Evolutionary conservation across 2,329 filamentous ascomycete genomes (phyloP), one percentile per base, ranked within the genome.

Genomic region (Ambrosiella beaveri): DNA sequence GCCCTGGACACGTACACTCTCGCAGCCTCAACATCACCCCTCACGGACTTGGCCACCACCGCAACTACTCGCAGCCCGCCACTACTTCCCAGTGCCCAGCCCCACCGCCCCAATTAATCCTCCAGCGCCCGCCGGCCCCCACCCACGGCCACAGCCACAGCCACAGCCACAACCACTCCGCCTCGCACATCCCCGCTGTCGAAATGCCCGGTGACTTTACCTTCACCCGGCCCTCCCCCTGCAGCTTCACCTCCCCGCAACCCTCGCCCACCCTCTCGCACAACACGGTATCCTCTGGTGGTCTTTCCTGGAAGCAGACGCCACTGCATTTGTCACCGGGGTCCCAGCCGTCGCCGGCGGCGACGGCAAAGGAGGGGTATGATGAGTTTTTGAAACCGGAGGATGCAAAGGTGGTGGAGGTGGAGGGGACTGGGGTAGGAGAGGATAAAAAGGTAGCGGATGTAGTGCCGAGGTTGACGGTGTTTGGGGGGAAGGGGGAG

Each of bases 181-280:
- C 12, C 38, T 27, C 40, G 38, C 38, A 56, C 13, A 17, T 39
- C 7, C 39, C 15, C 12, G 40, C 54, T 2, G 15, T 47, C n/a
- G 54, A 56, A 37, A 56, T 56, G 54, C 54, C 54, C 2, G 54
- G 54, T 5, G 54, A 56, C 54, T 47, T 47, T n/a, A 37, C 27
- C 6, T 57, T 53, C 7, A 36, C 49, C 19, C 47, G 37, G 17
- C 37, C 49, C 7, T 50, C 47, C 13, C 38, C 49, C 19, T 49
- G 37, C 12, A 27, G 38, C 17, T 57, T 53, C n/a, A 19, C 39
- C 2, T 52, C 54, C 15, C 27, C 54, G 5, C 54, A 56, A 12
- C 8, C 41, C 7, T 45, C 39, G 11, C 54, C 54, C 3, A 8
- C 54, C 2, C 49, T 56, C 37, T 49, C 54, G 15, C 38, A 37